Conservation (phyloP, 768 basidiomycete species). For the Gymnopilus junonius region DNA sequence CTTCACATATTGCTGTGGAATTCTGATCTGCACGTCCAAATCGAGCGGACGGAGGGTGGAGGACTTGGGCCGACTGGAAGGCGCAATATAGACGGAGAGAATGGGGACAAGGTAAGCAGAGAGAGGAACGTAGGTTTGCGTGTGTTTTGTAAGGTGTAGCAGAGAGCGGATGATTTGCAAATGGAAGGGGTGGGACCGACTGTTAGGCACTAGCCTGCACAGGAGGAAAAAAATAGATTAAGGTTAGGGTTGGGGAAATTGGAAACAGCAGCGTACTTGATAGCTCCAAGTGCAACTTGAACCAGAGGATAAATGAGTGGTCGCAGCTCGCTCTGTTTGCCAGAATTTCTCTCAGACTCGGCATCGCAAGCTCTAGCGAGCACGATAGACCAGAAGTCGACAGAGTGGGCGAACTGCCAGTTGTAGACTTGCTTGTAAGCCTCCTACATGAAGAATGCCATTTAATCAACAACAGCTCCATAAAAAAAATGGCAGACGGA, state of each 20-base stretch:
- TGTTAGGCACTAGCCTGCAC: conserved; percentile 86
- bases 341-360: conserved; percentile 52
- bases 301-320: conserved; percentile 95
- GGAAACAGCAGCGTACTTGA: conserved; percentile 68
- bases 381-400: conserved; percentile 96
- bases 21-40: conserved; percentile 84
- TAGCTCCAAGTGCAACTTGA: conserved; percentile 91
- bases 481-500: conserved; percentile 28
- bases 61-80: conserved; percentile 74
- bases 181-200: conserved; percentile 94
- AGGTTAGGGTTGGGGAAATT: neutral
- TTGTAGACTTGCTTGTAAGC: conserved; percentile 96
- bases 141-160: conserved; percentile 82
- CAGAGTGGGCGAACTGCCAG: conserved; percentile 96
- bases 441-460: conserved; percentile 54
- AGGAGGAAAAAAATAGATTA: conserved; percentile 8
- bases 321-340: conserved; percentile 75
- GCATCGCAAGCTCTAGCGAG: conserved; percentile 80
- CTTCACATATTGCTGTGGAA: conserved; percentile 86
- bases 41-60: conserved; percentile 90
- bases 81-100: conserved; percentile 72
- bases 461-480: neutral
- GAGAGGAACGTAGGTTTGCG: conserved; percentile 85
- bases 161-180: conserved; percentile 91
- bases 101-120: conserved; percentile 88